These are phyloP conservation scores for Plasmodium ovale DNA, from an alignment of 169 alveolate genomes.

Conservation along the genomic window DNA sequence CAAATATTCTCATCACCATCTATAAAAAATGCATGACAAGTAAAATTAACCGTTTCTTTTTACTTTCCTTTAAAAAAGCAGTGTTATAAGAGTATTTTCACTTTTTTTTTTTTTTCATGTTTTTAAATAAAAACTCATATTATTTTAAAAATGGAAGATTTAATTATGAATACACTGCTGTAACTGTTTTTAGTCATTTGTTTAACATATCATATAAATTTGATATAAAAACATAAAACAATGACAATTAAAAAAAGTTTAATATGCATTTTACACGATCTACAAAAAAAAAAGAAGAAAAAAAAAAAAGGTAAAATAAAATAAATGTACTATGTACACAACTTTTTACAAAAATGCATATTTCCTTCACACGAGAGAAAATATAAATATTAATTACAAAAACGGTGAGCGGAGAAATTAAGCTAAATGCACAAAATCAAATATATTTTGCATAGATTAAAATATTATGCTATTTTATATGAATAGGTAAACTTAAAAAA, in stretches of 20 bases:
- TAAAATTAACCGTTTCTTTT: too few species aligned
- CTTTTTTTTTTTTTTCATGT: too few species aligned
- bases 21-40: too few species aligned
- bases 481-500: background rate
- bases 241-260: background rate
- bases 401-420: background rate
- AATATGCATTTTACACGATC: background rate
- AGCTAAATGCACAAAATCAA: background rate
- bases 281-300: conserved; percentile 13
- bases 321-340: background rate
- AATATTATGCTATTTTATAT: background rate
- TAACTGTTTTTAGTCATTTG: too few species aligned
- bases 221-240: background rate
- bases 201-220: too few species aligned
- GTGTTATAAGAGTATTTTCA: too few species aligned
- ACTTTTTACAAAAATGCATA: background rate
- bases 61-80: too few species aligned
- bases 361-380: background rate
- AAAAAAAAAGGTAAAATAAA: background rate
- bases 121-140: too few species aligned
- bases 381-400: conserved; percentile 3
- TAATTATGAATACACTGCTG: too few species aligned
- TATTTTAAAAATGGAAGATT: too few species aligned
- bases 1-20: too few species aligned
- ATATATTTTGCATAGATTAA: background rate